Base-by-base conservation (phyloP, 1,139 yeast genomes). In the Barnettozyma hawaiiensis region DNA sequence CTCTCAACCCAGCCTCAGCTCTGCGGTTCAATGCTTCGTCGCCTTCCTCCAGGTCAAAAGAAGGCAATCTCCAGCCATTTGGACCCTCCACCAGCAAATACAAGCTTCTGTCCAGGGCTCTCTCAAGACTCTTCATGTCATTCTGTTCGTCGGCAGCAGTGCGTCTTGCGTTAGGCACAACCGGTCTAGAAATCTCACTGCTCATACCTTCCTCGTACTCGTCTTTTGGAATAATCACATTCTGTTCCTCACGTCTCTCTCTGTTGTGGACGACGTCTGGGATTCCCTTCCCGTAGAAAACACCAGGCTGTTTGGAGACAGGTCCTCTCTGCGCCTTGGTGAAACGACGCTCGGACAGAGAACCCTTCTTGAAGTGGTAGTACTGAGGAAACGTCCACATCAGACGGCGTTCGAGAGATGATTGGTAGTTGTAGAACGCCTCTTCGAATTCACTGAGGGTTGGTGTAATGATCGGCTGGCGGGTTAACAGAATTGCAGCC, bases 311-410 rank as follows among this genome's bases (percentile, higher is more conserved):
- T 53, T 78, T 75, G 42, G 79, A 74, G 3, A 81, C 76, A 9
- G 96, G 95, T 43, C 82, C 81, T 47, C 72, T 73, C 60, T 90
- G 96, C 38, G 84, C 81, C 54, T 81, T 78, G 43, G 80, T 68
- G 65, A 80, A 92, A 57, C 78, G 78, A 61, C 89, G 85, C 61
- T 89, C 96, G 9, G 96, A 78, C 50, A 92, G 70, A 1, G 97
- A 84, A 49, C 97, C 97, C 55, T 77, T 83, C 61, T 85, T 85
- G 69, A 83, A 92, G 69, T 89, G 94, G 62, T 80, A 90, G 77
- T 90, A 89, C 54, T 83, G 81, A 6, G 98, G 97, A 64, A 92
- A 92, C 1, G 97, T 89, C 96, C 97, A 89, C 96, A 90, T 89
- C 53, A 92, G 72, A 59, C 97, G 75, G 58, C 81, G 81, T 72